A percentile compares a stretch with the other conserved stretches of the same genome.
Evolutionary conservation across 192 early-diverging fungal genomes (phyloP).

Genomic region (Allomyces macrogynus): DNA sequence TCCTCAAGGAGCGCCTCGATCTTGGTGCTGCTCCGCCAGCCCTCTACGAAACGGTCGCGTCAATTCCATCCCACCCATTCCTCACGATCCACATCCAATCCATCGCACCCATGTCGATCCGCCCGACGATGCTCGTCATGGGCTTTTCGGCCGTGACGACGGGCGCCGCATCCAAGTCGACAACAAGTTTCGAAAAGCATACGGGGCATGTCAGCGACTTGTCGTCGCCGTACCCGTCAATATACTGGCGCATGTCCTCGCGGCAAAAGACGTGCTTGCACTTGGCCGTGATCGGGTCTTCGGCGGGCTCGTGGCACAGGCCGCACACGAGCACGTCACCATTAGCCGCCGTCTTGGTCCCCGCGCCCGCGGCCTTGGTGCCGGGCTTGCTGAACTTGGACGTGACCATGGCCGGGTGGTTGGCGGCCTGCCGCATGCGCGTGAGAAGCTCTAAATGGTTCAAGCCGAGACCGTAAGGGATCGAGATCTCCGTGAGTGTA

Average conservation of each 20-base stretch:
- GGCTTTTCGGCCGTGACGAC: background rate
- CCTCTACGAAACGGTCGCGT: slow-evolving; percentile 3
- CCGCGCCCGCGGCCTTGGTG: slow-evolving; percentile 6
- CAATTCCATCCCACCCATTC: too few species aligned
- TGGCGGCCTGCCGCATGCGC: slow-evolving; percentile 71
- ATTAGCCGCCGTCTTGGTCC: too few species aligned
- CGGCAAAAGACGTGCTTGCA: slow-evolving; percentile 88
- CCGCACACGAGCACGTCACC: slow-evolving; percentile 60
- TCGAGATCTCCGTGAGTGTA: too few species aligned
- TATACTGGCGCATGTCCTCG: slow-evolving; percentile 41
- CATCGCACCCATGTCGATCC: slow-evolving; percentile 48
- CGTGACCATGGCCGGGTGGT: slow-evolving; percentile 63
- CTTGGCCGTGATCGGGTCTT: slow-evolving; percentile 59
- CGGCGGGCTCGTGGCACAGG: slow-evolving; percentile 68
- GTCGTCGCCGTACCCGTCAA: slow-evolving; percentile 6
- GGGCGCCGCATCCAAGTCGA: slow-evolving; percentile 30
- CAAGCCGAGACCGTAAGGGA: too few species aligned
- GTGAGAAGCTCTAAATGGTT: slow-evolving; percentile 39
- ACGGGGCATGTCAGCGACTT: slow-evolving; percentile 42
- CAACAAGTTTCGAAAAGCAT: slow-evolving; percentile 50
- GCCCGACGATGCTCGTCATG: slow-evolving; percentile 49
- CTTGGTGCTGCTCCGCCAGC: slow-evolving; percentile 78
- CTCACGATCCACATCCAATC: too few species aligned
- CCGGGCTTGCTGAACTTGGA: slow-evolving; percentile 30
- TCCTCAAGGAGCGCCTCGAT: slow-evolving; percentile 89